Evolutionary conservation across 495 filamentous ascomycete species (phyloP), one percentile per base, ranked within the genome.

Genomic region (Aspergillus bridgeri): DNA sequence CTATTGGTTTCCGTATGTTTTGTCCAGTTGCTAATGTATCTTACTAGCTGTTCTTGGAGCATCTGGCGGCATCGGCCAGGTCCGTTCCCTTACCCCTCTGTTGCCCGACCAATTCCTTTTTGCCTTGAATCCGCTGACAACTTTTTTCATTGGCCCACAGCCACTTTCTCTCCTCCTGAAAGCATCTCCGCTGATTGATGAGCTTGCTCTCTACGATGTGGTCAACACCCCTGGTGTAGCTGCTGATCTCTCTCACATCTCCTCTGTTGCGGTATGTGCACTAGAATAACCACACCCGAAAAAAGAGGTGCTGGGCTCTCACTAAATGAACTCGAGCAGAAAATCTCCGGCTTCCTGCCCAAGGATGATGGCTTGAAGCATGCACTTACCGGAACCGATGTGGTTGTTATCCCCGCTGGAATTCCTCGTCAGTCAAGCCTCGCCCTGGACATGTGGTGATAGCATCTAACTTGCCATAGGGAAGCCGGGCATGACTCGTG

Each of bases 401-500:
- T 98, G 53, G 89, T 98, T 64, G 84, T 98, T 73, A 98, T 98
- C 72, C 94, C 94, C 13, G 94, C 94, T 66, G 94, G 94, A 63
- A 95, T 98, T 82, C 94, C 94, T 67, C 92, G 94, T 95, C 74
- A 67, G 93, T 82, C 44, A 23, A 21, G 17, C 47, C 2, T 25
- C 44, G 3, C 38, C 8, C 46, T 15, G 21, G 47, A 11, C 13
- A 9, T 13, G 33, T 38, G 33, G 33, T 13, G 11, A 38, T 53
- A 7, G 24, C 42, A 45, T 3, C 27, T 50, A 38, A 38, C 33
- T 38, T 38, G 9, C 3, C 56, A 49, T 61, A 97, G 93, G 93
- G 76, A 98, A 98, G 81, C 94, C 94, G 58, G 95, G 95, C 68
- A 98, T 98, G 94, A 96, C 88, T 72, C 91, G 94, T 80, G 95